Conservation (phyloP, 2,329 filamentous ascomycete species). For the Aspergillus novofumigatus region DNA sequence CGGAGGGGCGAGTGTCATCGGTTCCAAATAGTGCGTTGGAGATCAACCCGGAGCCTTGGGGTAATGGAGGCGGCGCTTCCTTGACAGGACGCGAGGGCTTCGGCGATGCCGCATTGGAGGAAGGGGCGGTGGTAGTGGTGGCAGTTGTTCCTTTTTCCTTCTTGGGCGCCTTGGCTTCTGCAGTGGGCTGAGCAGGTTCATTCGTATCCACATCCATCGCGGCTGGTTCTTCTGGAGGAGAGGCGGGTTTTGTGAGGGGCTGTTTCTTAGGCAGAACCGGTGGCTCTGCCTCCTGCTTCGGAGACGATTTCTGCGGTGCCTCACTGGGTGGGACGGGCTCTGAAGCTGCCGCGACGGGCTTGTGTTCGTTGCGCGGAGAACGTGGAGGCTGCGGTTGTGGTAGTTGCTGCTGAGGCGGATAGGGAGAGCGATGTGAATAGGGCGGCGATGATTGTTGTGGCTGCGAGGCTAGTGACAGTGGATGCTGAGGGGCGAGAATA, state of each 20-base stretch:
- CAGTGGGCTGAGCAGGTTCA: conserved; percentile 14
- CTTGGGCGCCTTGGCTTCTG: conserved; percentile 27
- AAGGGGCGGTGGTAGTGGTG: conserved; percentile 45
- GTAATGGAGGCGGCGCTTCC: conserved; percentile 52
- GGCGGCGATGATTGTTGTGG: conserved; percentile 18
- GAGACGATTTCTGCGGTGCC: background rate
- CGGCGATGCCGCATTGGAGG: conserved; percentile 52
- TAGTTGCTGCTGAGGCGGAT: conserved; percentile 20
- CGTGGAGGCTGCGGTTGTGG: conserved; percentile 13
- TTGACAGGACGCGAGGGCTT: conserved; percentile 53
- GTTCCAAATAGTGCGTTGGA: conserved; percentile 59
- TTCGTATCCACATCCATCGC: conserved; percentile 35
- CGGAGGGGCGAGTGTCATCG: conserved; percentile 38
- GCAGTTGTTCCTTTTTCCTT: conserved; percentile 44
- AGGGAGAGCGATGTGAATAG: conserved; percentile 22
- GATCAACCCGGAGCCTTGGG: conserved; percentile 60
- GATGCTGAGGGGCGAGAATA: conserved; percentile 13
- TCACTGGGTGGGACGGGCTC: conserved; percentile 13
- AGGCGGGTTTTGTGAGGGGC: conserved; percentile 13
- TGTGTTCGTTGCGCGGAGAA: conserved; percentile 13
- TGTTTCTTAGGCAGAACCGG: conserved; percentile 8
- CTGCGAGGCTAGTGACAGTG: conserved; percentile 8
- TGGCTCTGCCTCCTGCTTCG: conserved; percentile 2
- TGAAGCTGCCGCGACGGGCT: conserved; percentile 7
- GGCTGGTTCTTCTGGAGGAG: conserved; percentile 19